phyloP scores from a whole-genome alignment of 2,329 filamentous ascomycete species.

The Chaetomiaceae sp. region DNA sequence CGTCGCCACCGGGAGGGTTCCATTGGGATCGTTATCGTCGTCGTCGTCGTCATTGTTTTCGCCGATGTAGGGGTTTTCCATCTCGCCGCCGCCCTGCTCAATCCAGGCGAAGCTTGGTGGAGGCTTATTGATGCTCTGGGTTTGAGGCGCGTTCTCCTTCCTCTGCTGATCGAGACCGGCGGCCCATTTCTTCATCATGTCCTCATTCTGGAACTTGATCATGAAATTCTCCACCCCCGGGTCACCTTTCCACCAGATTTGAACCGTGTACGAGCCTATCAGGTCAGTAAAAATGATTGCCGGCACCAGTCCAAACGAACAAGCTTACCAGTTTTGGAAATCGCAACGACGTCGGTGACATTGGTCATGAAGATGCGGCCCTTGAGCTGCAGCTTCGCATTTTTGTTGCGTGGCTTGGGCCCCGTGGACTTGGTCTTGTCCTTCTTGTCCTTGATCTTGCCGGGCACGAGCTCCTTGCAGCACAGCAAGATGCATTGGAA shows the following conservation, averaged over 20 bases:
- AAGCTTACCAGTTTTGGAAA: slow-evolving; percentile 75
- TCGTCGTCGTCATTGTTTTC: slow-evolving; percentile 60
- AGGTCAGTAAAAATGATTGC: slow-evolving; percentile 27
- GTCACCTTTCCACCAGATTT: slow-evolving; percentile 98
- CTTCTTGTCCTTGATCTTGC: slow-evolving; percentile 76
- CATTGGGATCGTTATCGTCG: slow-evolving; percentile 36
- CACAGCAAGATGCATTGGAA: slow-evolving; percentile 94
- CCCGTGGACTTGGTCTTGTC: slow-evolving; percentile 54
- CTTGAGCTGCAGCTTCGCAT: slow-evolving; percentile 86
- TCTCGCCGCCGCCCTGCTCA: no score
- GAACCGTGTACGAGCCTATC: slow-evolving; percentile 83
- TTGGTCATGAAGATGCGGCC: slow-evolving; percentile 99
- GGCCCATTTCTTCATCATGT: slow-evolving; percentile 90
- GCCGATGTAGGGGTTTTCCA: slow-evolving; percentile 77
- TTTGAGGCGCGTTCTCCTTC: slow-evolving; percentile 51
- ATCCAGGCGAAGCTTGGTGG: slow-evolving; percentile 77
- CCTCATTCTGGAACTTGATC: slow-evolving; percentile 88
- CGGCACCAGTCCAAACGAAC: neutral
- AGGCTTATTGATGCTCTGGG: slow-evolving; percentile 30
- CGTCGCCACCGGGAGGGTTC: slow-evolving; percentile 19
- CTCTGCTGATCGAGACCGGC: slow-evolving; percentile 72
- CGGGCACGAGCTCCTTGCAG: slow-evolving; percentile 89
- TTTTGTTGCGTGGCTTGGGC: slow-evolving; percentile 58
- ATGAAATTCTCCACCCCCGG: slow-evolving; percentile 94
- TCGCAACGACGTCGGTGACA: slow-evolving; percentile 86